A percentile compares a stretch with the other conserved stretches of the same genome.
These are phyloP conservation scores for Brettanomyces bruxellensis DNA, from an alignment of 805 yeast species.

Conservation along the genomic window DNA sequence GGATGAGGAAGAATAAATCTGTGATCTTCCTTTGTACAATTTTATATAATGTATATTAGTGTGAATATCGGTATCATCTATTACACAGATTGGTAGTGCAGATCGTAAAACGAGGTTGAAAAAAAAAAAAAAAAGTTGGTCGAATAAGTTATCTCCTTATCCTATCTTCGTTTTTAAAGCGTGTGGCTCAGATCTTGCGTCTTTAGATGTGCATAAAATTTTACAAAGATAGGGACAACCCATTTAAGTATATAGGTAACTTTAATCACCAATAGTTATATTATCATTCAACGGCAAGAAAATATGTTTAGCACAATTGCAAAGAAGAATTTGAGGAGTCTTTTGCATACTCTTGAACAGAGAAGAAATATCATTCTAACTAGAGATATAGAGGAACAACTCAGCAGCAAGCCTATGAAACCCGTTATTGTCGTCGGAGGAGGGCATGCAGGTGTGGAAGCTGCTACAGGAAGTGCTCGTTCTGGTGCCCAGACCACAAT, in stretches of 20 bases:
- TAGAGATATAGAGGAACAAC: slow-evolving; percentile 26
- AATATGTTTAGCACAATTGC: not conserved
- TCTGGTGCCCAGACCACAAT: slow-evolving; percentile 63
- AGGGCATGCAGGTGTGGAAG: slow-evolving; percentile 99
- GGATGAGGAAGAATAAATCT: slow-evolving; percentile 5
- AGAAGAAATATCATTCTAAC: slow-evolving; percentile 21
- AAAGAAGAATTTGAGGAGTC: not conserved
- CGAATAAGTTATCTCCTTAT: too few relatives aligned
- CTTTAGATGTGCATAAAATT: not conserved
- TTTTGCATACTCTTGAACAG: not conserved
- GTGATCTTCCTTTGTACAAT: not conserved
- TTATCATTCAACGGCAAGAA: not conserved
- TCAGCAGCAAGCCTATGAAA: slow-evolving; percentile 24
- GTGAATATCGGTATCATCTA: too few relatives aligned
- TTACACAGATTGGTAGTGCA: too few relatives aligned
- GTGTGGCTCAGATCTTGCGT: too few relatives aligned
- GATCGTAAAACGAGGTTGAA: too few relatives aligned
- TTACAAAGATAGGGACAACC: not conserved
- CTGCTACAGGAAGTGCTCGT: slow-evolving; percentile 89
- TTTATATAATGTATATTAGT: too few relatives aligned
- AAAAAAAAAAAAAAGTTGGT: too few relatives aligned
- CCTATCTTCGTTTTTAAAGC: too few relatives aligned
- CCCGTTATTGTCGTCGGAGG: slow-evolving; percentile 92
- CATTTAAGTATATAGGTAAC: not conserved
- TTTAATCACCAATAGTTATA: not conserved